Base-by-base conservation (phyloP, 495 filamentous ascomycete genomes). In the Aspergillus bertholletiae region DNA sequence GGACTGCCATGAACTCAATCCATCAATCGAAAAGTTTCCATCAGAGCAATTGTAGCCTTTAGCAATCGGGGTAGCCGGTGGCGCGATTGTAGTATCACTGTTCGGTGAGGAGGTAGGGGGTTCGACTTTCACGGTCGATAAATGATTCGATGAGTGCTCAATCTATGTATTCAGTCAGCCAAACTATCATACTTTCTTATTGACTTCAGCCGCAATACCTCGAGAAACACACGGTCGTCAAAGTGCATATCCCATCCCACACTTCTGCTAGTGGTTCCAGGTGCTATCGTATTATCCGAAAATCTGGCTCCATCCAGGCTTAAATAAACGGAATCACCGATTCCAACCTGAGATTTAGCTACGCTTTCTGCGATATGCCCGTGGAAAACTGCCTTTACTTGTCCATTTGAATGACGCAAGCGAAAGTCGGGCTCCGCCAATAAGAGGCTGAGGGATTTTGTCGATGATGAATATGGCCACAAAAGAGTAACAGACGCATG, bases 401-500 rank as follows among this genome's bases (percentile, higher is more conserved):
- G 91, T 17, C 94, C 94, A 55, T 82, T 87, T 27, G 74, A 75
- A 21, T 80, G 79, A 18, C 94, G 90, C 30, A 96, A 81, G 37
- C 90, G 87, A 61, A 94, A 89, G 62, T 98, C 92, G 22, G 87
- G 84, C 52, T 97, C 94, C 11, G 88, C 87, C 5, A 96, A 78
- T 2, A 91, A 80, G 27, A 98, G 81, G 46, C 90, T 84, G 57
- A 89, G 72, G 9, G 83, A 84, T 35, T 79, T 77, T 7, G 80
- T 85, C 13, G 88, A 86, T 6, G 85, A 85, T 30, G 88, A 96
- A 69, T 88, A 98, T 0, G 94, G 94, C 93, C 94, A 97, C 43
- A 91, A 82, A 17, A 98, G 83, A 5, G 88, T 89, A 30, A 96
- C 84, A 1, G 90, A 76, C 13, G 86, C 92, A 48, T 74, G 69